Evolutionary conservation across 1,284 basidiomycete species (phyloP).

Genomic region (Cryptococcus maquisensis): DNA sequence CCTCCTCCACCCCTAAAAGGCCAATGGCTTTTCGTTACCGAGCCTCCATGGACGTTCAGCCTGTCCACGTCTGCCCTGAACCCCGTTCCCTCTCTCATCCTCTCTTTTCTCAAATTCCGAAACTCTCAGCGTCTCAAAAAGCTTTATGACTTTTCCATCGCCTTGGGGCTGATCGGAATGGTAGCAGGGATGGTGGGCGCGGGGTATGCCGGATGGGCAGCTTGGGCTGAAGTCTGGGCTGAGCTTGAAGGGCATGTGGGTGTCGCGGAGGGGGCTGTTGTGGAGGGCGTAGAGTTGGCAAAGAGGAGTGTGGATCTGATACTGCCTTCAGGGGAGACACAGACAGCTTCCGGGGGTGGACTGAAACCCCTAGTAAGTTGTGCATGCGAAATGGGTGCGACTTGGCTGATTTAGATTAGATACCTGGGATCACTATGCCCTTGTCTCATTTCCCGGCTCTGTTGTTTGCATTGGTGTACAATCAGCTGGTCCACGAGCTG

Average conservation of each 20-base stretch:
- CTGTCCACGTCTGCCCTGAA: constrained; percentile 9
- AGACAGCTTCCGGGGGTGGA: constrained; percentile 7
- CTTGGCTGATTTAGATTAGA: constrained; percentile 19
- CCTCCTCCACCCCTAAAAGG: neutral
- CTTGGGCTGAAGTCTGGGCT: constrained; percentile 12
- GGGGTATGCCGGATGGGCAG: constrained; percentile 1
- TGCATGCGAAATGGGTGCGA: neutral
- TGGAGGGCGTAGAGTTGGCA: constrained; percentile 1
- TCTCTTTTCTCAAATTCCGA: constrained; percentile 3
- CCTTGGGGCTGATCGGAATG: constrained; percentile 5
- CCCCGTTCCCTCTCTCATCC: neutral
- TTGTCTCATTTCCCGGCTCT: constrained; percentile 41
- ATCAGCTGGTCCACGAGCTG: constrained; percentile 44
- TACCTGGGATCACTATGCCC: constrained; percentile 45
- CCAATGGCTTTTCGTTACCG: neutral
- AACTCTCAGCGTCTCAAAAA: constrained; percentile 5
- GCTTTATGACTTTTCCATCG: constrained; percentile 8
- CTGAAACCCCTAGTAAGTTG: constrained; percentile 33
- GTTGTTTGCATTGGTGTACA: constrained; percentile 34
- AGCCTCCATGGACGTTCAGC: neutral
- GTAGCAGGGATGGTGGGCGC: neutral
- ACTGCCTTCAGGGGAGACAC: neutral
- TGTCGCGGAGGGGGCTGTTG: constrained; percentile 2
- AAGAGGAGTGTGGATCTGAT: constrained; percentile 9
- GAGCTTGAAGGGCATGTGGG: constrained; percentile 8